These are phyloP conservation scores for Phytophthora sp. DNA, from an alignment of 352 stramenopile genomes.

Conservation along the genomic window DNA sequence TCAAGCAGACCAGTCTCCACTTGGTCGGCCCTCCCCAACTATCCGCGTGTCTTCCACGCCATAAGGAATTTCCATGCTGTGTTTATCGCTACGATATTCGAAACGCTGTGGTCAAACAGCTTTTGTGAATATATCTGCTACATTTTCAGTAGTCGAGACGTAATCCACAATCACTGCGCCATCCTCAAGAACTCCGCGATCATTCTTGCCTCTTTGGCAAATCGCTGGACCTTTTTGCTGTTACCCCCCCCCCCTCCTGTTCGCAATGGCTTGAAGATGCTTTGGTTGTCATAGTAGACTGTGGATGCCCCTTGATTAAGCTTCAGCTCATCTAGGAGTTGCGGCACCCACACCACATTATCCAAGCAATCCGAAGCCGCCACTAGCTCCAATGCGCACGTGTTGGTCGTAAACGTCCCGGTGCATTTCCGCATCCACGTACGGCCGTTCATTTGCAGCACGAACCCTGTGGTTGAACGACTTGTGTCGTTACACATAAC, in stretches of 20 bases:
- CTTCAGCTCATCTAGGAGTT: constrained; percentile 8
- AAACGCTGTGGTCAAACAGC: constrained; percentile 13
- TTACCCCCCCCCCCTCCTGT: constrained; percentile 2
- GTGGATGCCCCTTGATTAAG: constrained; percentile 4
- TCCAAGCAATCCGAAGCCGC: constrained; percentile 7
- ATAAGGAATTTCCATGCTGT: constrained; percentile 15
- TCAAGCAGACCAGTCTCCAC: neutral
- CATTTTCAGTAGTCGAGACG: constrained; percentile 18
- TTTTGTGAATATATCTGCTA: constrained; percentile 21
- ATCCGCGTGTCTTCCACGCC: neutral
- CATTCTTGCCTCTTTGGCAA: constrained; percentile 13
- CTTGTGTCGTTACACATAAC: constrained; percentile 6
- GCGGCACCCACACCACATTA: constrained; percentile 5
- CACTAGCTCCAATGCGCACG: constrained; percentile 2
- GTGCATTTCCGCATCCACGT: constrained; percentile 3
- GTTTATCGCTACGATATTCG: constrained; percentile 12
- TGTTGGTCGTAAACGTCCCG: constrained; percentile 5
- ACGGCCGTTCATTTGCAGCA: constrained; percentile 1
- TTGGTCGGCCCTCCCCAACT: neutral
- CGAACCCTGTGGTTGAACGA: constrained; percentile 7
- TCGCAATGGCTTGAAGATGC: constrained; percentile 14
- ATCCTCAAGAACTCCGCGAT: constrained; percentile 20
- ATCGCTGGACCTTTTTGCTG: constrained; percentile 11
- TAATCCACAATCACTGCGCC: constrained; percentile 13
- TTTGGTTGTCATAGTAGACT: constrained; percentile 9